A percentile compares a stretch with the other conserved stretches of the same genome.
phyloP scores from a whole-genome alignment of 805 yeast species.

The Huiozyma sinensis region DNA sequence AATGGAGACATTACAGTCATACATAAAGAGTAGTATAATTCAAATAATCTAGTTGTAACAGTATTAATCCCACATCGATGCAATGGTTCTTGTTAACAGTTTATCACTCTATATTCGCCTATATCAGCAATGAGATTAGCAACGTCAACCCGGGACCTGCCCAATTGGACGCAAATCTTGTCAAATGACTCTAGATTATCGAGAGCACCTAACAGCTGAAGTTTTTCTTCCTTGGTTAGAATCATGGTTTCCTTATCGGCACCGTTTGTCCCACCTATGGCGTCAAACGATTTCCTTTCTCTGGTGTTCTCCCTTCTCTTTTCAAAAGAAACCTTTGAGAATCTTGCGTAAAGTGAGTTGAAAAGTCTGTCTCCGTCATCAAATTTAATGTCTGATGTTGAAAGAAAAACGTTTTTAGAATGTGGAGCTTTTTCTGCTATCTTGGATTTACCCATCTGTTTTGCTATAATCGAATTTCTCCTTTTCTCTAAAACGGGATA shows the following conservation, averaged over 20 bases:
- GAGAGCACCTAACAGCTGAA: constrained; percentile 34
- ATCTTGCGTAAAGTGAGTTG: constrained; percentile 21
- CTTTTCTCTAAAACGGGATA: constrained; percentile 47
- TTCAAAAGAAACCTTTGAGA: constrained; percentile 22
- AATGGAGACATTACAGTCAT: too few species aligned
- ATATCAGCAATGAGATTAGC: constrained; percentile 37
- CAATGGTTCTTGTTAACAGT: constrained; percentile 18
- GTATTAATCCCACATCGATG: too few species aligned
- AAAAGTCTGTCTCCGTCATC: constrained; percentile 24
- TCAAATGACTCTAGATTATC: constrained; percentile 49
- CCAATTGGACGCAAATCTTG: constrained; percentile 59
- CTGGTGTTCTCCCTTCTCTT: constrained; percentile 5
- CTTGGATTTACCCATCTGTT: not conserved
- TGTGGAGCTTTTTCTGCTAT: constrained; percentile 5
- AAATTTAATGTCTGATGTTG: constrained; percentile 26
- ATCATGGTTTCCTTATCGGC: constrained; percentile 1
- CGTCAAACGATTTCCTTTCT: not conserved
- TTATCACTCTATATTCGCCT: constrained; percentile 42
- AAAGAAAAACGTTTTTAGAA: constrained; percentile 6
- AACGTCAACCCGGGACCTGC: constrained; percentile 43
- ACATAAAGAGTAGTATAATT: too few species aligned
- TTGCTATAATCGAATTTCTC: constrained; percentile 4
- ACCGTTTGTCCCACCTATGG: not conserved
- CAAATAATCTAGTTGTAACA: too few species aligned
- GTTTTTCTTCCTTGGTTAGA: constrained; percentile 10